Evolutionary conservation across 805 yeast species (phyloP), one percentile per base, ranked within the genome.

Genomic region (Myxozyma lipomycoides): DNA sequence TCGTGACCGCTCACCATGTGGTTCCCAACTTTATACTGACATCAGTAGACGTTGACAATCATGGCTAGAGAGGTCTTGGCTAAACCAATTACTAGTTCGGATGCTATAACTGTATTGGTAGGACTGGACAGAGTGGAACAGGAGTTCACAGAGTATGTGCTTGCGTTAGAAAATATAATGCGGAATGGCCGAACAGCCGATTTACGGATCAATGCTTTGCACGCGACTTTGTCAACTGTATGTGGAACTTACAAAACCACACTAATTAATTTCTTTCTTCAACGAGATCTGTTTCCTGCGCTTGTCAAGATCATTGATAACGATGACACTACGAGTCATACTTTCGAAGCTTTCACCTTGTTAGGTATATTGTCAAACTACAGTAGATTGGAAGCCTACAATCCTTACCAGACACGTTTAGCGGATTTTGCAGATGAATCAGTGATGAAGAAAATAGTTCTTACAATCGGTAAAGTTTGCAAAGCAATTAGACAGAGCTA

Each of bases 391-490:
- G 72, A 69, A 41, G 68, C 69, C 18, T 61, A 61, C 23, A 66
- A 67, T 43, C 68, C 71, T 0, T 71, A 71, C 49, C 64, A 57
- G 44, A 63, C 67, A 17, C 61, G 72, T 18, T 56, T 71, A 6
- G 56, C 71, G n/a, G 74, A 70, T 46, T 70, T 67, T 51, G 65
- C 68, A 7, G 72, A 71, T 43, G 69, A 67, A 39, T 55, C 60
- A 1, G 62, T 65, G 18, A 70, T 71, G 67, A 49, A 46, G 39
- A 63, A 60, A 28, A 64, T 68, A 25, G 55, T 59, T 6, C 3
- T 28, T n/a, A 37, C 51, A 12, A 45, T 59, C 10, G 54, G 54
- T n/a, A 30, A 18, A 19, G 39, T 46, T 3, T 45, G 53, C 38
- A 34, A 39, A 4, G 41, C 23, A 23, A 42, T 51, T 4, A 19